Evolutionary conservation across 176 grass and related monocot species (phyloP), one percentile per base, ranked within the genome.

Genomic region (Poa pratensis): DNA sequence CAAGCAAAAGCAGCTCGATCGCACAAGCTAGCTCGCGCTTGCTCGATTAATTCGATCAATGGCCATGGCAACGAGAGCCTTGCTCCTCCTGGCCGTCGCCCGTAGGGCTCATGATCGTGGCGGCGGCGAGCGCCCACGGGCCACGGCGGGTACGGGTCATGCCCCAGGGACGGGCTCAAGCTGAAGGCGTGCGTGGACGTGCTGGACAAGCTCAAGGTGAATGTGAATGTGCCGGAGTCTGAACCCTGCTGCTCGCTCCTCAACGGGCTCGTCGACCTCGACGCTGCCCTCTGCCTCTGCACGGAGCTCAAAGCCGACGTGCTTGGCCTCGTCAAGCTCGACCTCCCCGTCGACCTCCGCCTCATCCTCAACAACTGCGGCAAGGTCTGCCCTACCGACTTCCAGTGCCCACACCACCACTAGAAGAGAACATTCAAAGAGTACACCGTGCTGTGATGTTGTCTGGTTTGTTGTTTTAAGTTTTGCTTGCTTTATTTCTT

Each of bases 211-310:
- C 43, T 73, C 14, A 73, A 50, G 70, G 22, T 50, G 42, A 73
- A 49, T 0, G 23, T 73, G 13, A 27, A 49, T 23, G 5, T 6
- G 43, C 43, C 70, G 43, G 2, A 0, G n/a, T 0, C 82, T 77
- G 7, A 37, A 71, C 89, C 62, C 1, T 91, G 89, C 76, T 88
- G 89, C 89, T 76, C 85, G 66, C 85, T 91, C 13, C 60, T 88
- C 30, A 19, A 72, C 2, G 82, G 71, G 2, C 82, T 91, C 42
- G 82, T 72, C 39, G 45, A 64, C 61, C 62, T 81, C 9, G 86
- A 88, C 51, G 89, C 76, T 30, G 86, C 82, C 60, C 40, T 65
- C 18, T 91, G 89, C 85, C 85, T 91, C 76, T 91, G 85, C 82
- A 85, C 85, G 14, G 77, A 82, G 46, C 65, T 91, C 50, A 81